Evolutionary conservation across 1,284 basidiomycete species (phyloP), one percentile per base, ranked within the genome.

Genomic region (Bothia castanella): DNA sequence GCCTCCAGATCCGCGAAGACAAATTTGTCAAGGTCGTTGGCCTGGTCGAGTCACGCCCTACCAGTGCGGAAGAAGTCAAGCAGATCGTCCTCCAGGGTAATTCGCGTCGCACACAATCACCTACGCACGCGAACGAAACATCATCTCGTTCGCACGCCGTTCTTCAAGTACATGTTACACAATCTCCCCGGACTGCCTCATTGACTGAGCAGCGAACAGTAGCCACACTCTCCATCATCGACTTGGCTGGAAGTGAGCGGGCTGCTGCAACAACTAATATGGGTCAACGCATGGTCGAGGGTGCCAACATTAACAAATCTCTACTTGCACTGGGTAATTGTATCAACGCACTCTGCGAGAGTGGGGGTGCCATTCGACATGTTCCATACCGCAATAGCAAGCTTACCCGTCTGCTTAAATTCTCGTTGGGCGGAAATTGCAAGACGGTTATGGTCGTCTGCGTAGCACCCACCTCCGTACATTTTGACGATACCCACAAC

Each of bases 381-480:
- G 79, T 98, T 10, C 95, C 95, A 0, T 98, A 97, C 69, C 84
- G 95, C 48, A 95, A 97, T 74, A 94, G 91, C 74, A 97, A 97
- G 69, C 87, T 98, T 60, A 97, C 95, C 0, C 88, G 95, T 25
- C 72, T 97, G 43, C 85, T 97, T 63, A 97, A 97, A 69, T 97
- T 96, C 74, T 95, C 94, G 0, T 82, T 97, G 32, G 94, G 94
- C 1, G 95, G 95, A 14, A 97, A 97, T 69, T 98, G 95, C 78
- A 92, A 95, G 71, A 98, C 95, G 0, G 92, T 96, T 64, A 95
- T 96, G 92, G 92, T 97, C 56, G 95, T 97, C 51, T 97, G 95
- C 68, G 78, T 98, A 47, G 93, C 93, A 2, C 95, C 95, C 1
- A 92, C 92, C 16, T 95, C 92, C 35, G 81, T 82, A 29, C 93